phyloP scores from a whole-genome alignment of 1,284 basidiomycete species.

The Exobasidium rhododendri region DNA sequence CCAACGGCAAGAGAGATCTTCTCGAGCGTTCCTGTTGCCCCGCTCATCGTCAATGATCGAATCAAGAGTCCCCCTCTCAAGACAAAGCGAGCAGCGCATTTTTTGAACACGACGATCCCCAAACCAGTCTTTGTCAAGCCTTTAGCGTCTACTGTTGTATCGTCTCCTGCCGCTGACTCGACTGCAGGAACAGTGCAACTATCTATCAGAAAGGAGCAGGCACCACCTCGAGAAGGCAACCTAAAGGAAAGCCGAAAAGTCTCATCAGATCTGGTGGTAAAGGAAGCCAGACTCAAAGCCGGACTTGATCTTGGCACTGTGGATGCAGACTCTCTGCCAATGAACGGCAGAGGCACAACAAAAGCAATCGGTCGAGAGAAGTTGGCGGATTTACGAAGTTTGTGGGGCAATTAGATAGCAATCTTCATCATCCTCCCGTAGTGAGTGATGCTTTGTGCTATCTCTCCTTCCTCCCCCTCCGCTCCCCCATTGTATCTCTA shows the following conservation, averaged over 20 bases:
- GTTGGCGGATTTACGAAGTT: slow-evolving; percentile 32
- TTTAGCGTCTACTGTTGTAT: background rate
- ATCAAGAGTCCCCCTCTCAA: slow-evolving; percentile 20
- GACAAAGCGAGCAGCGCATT: slow-evolving; percentile 26
- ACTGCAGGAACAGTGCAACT: background rate
- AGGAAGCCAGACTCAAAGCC: slow-evolving; percentile 11
- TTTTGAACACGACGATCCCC: slow-evolving; percentile 33
- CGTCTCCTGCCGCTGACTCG: background rate
- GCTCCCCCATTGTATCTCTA: too few species aligned
- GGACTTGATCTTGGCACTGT: slow-evolving; percentile 11
- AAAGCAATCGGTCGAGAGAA: slow-evolving; percentile 25
- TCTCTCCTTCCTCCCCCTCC: background rate
- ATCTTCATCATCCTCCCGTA: too few species aligned
- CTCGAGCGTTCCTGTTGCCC: slow-evolving; percentile 17
- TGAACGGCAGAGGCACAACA: slow-evolving; percentile 21
- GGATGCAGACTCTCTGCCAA: slow-evolving; percentile 28
- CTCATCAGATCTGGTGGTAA: slow-evolving; percentile 13
- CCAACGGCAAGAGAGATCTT: slow-evolving; percentile 10
- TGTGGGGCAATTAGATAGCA: slow-evolving; percentile 39
- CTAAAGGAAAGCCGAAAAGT: slow-evolving; percentile 18
- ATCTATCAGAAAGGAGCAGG: background rate
- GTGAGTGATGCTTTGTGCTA: too few species aligned
- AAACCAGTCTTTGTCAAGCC: slow-evolving; percentile 28
- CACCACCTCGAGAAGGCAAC: slow-evolving; percentile 1
- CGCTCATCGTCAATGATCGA: slow-evolving; percentile 23